Evolutionary conservation across 2,329 filamentous ascomycete genomes (phyloP).

Genomic region (Elsinoe arachidis): DNA sequence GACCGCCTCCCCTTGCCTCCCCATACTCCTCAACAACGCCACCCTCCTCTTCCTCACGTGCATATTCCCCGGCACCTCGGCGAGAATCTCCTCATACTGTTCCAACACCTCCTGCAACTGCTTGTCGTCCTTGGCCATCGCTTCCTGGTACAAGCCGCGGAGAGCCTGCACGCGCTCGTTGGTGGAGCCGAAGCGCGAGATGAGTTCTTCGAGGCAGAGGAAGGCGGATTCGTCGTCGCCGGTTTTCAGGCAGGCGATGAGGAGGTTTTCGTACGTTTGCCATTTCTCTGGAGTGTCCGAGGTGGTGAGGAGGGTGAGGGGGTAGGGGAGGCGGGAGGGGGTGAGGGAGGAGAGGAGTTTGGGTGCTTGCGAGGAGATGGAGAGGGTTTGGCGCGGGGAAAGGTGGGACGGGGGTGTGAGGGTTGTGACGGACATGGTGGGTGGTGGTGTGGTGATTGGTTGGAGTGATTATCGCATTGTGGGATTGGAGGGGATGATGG

Average conservation of each 20-base stretch:
- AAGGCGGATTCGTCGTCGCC: constrained; percentile 73
- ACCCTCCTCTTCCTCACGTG: constrained; percentile 78
- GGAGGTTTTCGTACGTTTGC: constrained; percentile 76
- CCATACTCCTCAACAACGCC: constrained; percentile 67
- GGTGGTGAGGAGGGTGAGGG: constrained; percentile 42
- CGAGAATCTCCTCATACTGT: constrained; percentile 68
- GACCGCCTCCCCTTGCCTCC: constrained; percentile 63
- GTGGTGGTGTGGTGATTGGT: neutral
- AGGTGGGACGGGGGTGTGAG: constrained; percentile 34
- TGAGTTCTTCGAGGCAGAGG: constrained; percentile 65
- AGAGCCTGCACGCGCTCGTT: constrained; percentile 85
- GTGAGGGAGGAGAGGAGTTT: constrained; percentile 30
- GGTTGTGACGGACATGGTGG: constrained; percentile 28
- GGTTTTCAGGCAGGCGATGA: constrained; percentile 74
- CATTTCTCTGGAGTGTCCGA: constrained; percentile 71
- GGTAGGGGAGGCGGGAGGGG: constrained; percentile 37
- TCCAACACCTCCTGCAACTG: constrained; percentile 62
- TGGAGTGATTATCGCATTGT: constrained; percentile 3
- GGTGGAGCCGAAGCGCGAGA: constrained; percentile 66
- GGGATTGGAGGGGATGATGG: neutral
- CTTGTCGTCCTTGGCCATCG: constrained; percentile 57
- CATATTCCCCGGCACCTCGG: constrained; percentile 68
- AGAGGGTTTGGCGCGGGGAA: constrained; percentile 33
- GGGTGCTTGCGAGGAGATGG: constrained; percentile 41
- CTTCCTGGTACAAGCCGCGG: constrained; percentile 75